Evolutionary conservation across 1,139 yeast genomes (phyloP).

Genomic region (Scheffersomyces segobiensis): DNA sequence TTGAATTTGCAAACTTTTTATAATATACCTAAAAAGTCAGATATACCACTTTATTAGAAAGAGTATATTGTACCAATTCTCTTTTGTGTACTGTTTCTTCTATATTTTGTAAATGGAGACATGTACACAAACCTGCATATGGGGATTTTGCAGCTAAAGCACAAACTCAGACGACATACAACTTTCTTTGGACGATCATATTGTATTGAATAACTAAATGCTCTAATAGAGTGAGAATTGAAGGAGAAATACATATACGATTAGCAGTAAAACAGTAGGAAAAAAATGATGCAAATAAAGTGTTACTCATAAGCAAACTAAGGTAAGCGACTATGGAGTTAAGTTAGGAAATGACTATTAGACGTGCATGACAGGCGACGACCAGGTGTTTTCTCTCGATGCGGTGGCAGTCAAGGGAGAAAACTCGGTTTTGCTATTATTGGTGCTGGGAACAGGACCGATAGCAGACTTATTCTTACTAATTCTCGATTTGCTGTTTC

Average conservation of each 20-base stretch:
- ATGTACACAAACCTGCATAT: not conserved
- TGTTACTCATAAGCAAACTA: not conserved
- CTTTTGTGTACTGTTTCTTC: not conserved
- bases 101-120: too few species aligned
- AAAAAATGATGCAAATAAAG: not conserved
- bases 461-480: conserved; percentile 10
- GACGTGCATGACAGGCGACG: conserved; percentile 16
- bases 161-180: not conserved
- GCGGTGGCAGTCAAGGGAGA: conserved; percentile 10
- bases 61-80: not conserved
- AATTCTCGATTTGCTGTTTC: conserved; percentile 12
- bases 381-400: conserved; percentile 7
- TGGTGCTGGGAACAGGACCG: conserved; percentile 4
- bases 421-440: conserved; percentile 11
- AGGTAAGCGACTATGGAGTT: not conserved
- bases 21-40: too few species aligned
- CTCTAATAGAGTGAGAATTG: not conserved
- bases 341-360: conserved; percentile 1
- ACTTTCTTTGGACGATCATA: not conserved
- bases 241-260: not conserved
- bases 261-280: not conserved
- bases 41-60: too few species aligned
- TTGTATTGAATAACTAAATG: not conserved
- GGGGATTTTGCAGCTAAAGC: not conserved
- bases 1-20: too few species aligned